Evolutionary conservation across 208 protist species (phyloP).

Genomic region (Trypanosoma melophagium): DNA sequence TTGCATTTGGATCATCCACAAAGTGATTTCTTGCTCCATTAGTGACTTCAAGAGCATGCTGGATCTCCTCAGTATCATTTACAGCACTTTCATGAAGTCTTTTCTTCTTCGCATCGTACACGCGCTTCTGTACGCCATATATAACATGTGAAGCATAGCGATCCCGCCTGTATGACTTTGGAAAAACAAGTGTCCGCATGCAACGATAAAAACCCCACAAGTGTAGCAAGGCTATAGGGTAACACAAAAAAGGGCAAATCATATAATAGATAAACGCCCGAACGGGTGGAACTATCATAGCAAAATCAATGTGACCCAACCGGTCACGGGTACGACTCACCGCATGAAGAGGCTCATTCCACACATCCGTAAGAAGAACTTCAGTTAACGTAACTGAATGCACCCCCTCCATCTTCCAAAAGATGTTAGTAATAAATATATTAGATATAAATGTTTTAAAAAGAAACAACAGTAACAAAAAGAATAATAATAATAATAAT

Average conservation of each 20-base stretch:
- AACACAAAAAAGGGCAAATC: slow-evolving; percentile 74
- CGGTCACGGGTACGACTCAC: slow-evolving; percentile 68
- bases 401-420: neutral
- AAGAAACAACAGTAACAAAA: no score
- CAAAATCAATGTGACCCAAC: slow-evolving; percentile 87
- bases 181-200: slow-evolving; percentile 54
- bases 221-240: slow-evolving; percentile 65
- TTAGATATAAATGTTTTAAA: no score
- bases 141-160: slow-evolving; percentile 74
- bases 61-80: slow-evolving; percentile 67
- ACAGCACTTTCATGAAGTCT: slow-evolving; percentile 64
- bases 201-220: slow-evolving; percentile 85
- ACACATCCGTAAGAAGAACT: slow-evolving; percentile 67
- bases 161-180: slow-evolving; percentile 68
- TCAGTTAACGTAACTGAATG: slow-evolving; percentile 20
- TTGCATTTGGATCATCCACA: slow-evolving; percentile 72
- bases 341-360: slow-evolving; percentile 73
- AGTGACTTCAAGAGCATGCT: slow-evolving; percentile 68
- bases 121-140: slow-evolving; percentile 83
- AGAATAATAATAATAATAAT: neutral
- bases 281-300: slow-evolving; percentile 73
- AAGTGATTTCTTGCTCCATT: slow-evolving; percentile 71
- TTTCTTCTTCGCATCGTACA: slow-evolving; percentile 57
- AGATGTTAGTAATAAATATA: slow-evolving; percentile 4
- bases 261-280: slow-evolving; percentile 79